Conservation (phyloP, 805 yeast species). For the Monosporozyma unispora region DNA sequence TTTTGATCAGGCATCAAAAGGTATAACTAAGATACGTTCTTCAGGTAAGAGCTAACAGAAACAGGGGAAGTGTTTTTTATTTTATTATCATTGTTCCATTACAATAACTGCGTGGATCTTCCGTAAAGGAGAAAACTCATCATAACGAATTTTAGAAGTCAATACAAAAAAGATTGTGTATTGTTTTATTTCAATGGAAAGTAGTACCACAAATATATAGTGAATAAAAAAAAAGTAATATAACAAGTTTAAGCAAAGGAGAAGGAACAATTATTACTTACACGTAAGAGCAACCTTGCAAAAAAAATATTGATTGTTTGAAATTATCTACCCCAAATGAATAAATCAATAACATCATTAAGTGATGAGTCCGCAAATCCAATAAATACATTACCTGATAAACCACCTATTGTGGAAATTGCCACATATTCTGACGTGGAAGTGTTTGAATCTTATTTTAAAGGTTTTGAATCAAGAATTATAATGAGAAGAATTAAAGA, state of each 20-base stretch:
- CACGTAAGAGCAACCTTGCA: neutral
- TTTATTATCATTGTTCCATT: neutral
- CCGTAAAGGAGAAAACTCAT: too few species aligned
- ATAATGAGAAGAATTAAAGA: constrained; percentile 81
- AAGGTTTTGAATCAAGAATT: constrained; percentile 34
- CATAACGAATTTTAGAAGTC: neutral
- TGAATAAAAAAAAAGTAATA: neutral
- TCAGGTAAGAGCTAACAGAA: neutral
- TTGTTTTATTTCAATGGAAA: neutral
- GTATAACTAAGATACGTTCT: neutral
- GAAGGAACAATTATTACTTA: neutral
- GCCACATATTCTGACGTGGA: constrained; percentile 45
- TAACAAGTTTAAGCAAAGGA: neutral
- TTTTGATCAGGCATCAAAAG: neutral
- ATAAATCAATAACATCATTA: neutral
- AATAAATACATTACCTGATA: neutral
- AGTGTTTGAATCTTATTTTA: constrained; percentile 54
- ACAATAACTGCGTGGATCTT: too few species aligned
- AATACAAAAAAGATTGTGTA: neutral
- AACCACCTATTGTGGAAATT: constrained; percentile 20
- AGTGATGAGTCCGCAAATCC: neutral
- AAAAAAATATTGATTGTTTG: neutral
- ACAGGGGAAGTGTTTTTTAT: neutral
- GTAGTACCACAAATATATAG: neutral
- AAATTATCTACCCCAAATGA: neutral